A percentile compares a stretch with the other conserved stretches of the same genome.
These are phyloP conservation scores for Lecanoromycetidae sp. DNA, from an alignment of 2,329 filamentous ascomycete genomes.

Conservation along the genomic window DNA sequence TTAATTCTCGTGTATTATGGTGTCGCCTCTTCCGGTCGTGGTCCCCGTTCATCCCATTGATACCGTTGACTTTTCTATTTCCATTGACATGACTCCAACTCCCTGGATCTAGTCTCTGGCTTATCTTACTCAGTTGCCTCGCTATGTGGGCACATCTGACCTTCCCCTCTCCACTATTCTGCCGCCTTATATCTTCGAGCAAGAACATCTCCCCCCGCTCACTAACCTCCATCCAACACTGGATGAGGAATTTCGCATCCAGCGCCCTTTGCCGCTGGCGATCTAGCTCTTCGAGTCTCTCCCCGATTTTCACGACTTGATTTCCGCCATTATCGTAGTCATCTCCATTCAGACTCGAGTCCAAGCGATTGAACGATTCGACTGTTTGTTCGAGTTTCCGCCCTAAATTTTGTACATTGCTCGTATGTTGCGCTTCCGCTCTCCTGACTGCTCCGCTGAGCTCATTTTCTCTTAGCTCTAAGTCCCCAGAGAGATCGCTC, in stretches of 20 bases:
- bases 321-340: slow-evolving; percentile 56
- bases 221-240: slow-evolving; percentile 93
- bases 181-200: slow-evolving; percentile 77
- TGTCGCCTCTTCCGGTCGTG: slow-evolving; percentile 30
- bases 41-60: slow-evolving; percentile 41
- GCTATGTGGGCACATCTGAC: slow-evolving; percentile 90
- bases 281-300: slow-evolving; percentile 86
- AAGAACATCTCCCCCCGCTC: slow-evolving; percentile 75
- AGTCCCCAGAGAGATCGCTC: slow-evolving; percentile 53
- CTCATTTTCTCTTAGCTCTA: slow-evolving; percentile 84
- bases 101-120: slow-evolving; percentile 70
- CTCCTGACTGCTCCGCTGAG: slow-evolving; percentile 77
- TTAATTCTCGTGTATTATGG: slow-evolving; percentile 66
- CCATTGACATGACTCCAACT: slow-evolving; percentile 51
- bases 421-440: slow-evolving; percentile 82
- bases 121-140: slow-evolving; percentile 85
- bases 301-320: slow-evolving; percentile 86
- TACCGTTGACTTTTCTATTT: slow-evolving; percentile 26
- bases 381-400: slow-evolving; percentile 86
- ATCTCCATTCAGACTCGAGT: slow-evolving; percentile 58
- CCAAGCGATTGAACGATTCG: slow-evolving; percentile 79
- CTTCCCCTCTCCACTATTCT: slow-evolving; percentile 80
- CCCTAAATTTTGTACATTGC: slow-evolving; percentile 77
- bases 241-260: slow-evolving; percentile 88
- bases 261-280: slow-evolving; percentile 78